Percentiles rank a stretch among this genome's conserved stretches.
Conservation (phyloP, 331 rosid species). For the Malus hybrid region DNA sequence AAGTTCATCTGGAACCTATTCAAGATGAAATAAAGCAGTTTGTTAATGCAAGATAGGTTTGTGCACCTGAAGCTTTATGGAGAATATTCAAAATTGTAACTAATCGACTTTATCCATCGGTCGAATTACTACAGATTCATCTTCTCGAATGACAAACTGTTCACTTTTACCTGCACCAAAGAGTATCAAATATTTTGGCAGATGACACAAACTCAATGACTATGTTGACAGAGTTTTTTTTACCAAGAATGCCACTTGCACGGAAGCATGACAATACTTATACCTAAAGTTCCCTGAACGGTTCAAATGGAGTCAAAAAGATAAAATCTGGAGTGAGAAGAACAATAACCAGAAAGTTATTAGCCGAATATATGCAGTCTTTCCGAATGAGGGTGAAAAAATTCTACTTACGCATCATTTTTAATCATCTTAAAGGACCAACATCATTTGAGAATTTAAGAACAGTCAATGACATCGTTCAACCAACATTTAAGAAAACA, state of each 20-base stretch:
- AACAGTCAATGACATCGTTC: not conserved
- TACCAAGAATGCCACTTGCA: not conserved
- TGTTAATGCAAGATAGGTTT: not conserved
- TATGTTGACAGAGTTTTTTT: not conserved
- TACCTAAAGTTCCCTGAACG: not conserved
- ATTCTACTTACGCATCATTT: not conserved
- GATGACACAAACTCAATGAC: not conserved
- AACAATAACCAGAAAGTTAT: not conserved
- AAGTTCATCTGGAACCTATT: not conserved
- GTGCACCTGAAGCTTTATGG: not conserved
- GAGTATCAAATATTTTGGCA: not conserved
- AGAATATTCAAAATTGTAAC: not conserved
- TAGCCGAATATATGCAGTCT: not conserved
- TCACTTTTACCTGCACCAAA: not conserved
- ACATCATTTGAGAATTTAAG: not conserved
- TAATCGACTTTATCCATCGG: not conserved
- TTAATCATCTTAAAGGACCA: not conserved
- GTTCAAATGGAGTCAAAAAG: not conserved
- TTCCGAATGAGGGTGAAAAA: not conserved
- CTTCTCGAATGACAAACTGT: not conserved
- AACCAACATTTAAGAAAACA: not conserved
- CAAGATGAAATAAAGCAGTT: not conserved
- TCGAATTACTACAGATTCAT: not conserved
- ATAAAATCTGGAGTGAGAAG: not conserved
- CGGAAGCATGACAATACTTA: not conserved